Percentiles rank a stretch among this genome's conserved stretches.
Conservation (phyloP, 371 early-diverging fungal species). For the Circinella minor region DNA sequence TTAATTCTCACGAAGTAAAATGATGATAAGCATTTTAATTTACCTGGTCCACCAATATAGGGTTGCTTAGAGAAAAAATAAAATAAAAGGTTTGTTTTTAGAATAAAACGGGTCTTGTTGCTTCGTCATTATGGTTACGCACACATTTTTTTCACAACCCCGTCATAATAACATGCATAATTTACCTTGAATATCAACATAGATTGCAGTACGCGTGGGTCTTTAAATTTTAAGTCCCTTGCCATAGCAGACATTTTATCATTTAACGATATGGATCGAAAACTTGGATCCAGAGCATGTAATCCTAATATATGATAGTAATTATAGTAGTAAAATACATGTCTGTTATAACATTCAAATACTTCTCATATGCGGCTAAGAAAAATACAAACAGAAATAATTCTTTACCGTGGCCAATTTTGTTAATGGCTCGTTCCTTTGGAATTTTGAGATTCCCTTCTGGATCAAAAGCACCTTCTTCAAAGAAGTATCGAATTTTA, state of each 20-base stretch:
- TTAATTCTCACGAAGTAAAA: background rate
- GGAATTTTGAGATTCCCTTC: conserved; percentile 65
- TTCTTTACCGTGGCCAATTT: conserved; percentile 87
- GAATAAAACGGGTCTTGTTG: too few relatives aligned
- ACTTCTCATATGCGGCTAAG: too few relatives aligned
- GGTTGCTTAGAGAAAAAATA: conserved; percentile 57
- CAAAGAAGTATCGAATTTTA: conserved; percentile 88
- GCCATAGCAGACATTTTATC: conserved; percentile 61
- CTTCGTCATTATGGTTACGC: too few relatives aligned
- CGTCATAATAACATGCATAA: background rate
- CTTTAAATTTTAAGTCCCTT: conserved; percentile 63
- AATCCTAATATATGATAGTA: conserved; percentile 48
- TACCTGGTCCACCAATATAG: conserved; percentile 73
- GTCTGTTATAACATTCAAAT: too few relatives aligned
- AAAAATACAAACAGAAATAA: too few relatives aligned
- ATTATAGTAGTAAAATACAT: background rate
- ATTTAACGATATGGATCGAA: conserved; percentile 65
- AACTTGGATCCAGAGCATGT: conserved; percentile 80
- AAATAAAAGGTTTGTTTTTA: background rate
- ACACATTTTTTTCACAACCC: too few relatives aligned
- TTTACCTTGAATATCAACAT: conserved; percentile 90
- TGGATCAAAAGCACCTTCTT: conserved; percentile 79
- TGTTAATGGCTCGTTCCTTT: conserved; percentile 80
- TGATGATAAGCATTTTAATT: background rate
- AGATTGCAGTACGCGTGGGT: conserved; percentile 84